Percentiles rank a stretch among this genome's conserved stretches.
These are phyloP conservation scores for Blastomyces gilchristii DNA, from an alignment of 2,329 filamentous ascomycete species.

Conservation along the genomic window DNA sequence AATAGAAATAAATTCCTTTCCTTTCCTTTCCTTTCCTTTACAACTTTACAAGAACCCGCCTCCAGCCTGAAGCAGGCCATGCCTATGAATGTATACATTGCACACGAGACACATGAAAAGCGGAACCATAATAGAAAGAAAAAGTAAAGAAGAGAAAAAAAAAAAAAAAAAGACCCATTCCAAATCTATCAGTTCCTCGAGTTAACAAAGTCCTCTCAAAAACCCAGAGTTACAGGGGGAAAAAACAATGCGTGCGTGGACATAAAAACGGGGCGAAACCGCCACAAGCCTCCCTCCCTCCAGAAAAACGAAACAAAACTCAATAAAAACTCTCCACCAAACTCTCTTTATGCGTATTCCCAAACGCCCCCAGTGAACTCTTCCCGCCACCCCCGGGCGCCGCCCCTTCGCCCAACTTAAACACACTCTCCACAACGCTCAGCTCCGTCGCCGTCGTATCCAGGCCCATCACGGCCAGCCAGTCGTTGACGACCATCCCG, in stretches of 20 bases:
- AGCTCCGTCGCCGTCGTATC: constrained; percentile 97
- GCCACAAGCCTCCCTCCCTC: no score
- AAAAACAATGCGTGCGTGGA: neutral
- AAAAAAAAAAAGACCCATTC: neutral
- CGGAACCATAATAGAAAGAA: neutral
- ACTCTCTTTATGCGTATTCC: constrained; percentile 68
- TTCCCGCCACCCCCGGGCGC: constrained; percentile 43
- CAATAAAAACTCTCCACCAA: constrained; percentile 99
- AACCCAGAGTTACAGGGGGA: no score
- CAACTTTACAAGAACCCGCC: no score
- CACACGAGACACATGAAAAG: neutral
- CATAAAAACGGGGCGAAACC: neutral
- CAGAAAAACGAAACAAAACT: constrained; percentile 10
- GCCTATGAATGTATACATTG: neutral
- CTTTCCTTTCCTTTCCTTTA: no score
- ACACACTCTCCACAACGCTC: constrained; percentile 92
- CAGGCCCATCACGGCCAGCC: constrained; percentile 86
- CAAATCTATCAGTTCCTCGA: neutral
- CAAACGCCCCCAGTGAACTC: constrained; percentile 56
- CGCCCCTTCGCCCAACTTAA: constrained; percentile 77
- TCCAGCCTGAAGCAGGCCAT: neutral
- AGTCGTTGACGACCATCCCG: constrained; percentile 95
- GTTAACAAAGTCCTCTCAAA: neutral
- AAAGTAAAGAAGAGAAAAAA: neutral
- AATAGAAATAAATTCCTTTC: no score